phyloP scores from a whole-genome alignment of 169 alveolate species.

The Plasmodium chabaudi region DNA sequence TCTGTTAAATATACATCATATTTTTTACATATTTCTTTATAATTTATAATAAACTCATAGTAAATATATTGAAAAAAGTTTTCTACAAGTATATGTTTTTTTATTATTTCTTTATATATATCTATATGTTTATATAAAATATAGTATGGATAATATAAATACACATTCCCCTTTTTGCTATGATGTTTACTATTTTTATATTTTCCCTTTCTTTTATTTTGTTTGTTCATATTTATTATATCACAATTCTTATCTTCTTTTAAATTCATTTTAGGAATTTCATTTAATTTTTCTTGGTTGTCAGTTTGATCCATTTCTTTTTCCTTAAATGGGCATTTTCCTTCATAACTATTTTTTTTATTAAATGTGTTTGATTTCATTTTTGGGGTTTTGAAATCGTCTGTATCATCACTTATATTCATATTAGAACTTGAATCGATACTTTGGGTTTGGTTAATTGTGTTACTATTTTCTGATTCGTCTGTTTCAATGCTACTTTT shows the following conservation, averaged over 20 bases:
- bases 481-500: background rate
- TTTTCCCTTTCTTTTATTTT: too few species aligned
- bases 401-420: too few species aligned
- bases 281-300: too few species aligned
- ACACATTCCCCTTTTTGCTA: conserved; percentile 32
- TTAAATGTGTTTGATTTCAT: too few species aligned
- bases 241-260: too few species aligned
- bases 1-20: conserved; percentile 1
- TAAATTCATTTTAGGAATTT: too few species aligned
- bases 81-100: conserved; percentile 64
- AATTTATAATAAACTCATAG: conserved; percentile 65
- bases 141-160: conserved; percentile 57
- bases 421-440: too few species aligned
- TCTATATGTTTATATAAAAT: conserved; percentile 60
- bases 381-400: too few species aligned
- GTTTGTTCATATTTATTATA: too few species aligned
- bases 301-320: too few species aligned
- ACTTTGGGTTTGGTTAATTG: background rate
- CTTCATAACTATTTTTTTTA: too few species aligned
- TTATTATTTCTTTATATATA: conserved; percentile 43
- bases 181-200: background rate
- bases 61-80: conserved; percentile 46
- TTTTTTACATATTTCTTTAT: conserved; percentile 37
- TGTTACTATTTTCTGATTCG: background rate
- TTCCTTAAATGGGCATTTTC: too few species aligned